Percentiles rank a stretch among this genome's conserved stretches.
Conservation (phyloP, 1,139 yeast genomes). For the Kodamaea suecica region DNA sequence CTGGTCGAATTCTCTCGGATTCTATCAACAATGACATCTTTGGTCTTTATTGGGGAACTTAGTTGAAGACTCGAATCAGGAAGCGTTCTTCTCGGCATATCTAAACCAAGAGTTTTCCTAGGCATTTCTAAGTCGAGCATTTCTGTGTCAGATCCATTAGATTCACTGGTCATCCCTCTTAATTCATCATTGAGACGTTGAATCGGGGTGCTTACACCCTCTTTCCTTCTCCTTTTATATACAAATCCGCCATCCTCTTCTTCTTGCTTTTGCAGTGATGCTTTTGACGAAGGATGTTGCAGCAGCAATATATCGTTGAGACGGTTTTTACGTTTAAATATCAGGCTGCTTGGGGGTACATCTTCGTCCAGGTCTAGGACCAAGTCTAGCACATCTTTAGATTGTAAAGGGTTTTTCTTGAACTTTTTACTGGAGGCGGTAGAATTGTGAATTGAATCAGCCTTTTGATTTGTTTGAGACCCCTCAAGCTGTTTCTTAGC, state of each 20-base stretch:
- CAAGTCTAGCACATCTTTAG: constrained; percentile 2
- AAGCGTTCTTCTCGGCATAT: constrained; percentile 5
- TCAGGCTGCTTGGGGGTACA: constrained; percentile 10
- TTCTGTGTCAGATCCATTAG: constrained; percentile 9
- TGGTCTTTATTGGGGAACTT: constrained; percentile 23
- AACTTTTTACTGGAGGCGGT: no score
- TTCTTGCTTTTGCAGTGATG: constrained; percentile 18
- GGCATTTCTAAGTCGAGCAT: constrained; percentile 4
- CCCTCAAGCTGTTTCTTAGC: not conserved
- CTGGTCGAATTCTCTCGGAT: not conserved
- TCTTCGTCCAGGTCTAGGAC: constrained; percentile 2
- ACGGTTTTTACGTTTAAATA: constrained; percentile 24
- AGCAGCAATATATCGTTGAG: constrained; percentile 26
- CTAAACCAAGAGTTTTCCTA: constrained; percentile 2
- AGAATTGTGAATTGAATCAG: no score
- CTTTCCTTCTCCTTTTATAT: constrained; percentile 31
- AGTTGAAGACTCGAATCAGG: constrained; percentile 15
- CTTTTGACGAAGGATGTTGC: constrained; percentile 9
- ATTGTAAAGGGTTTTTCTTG: no score
- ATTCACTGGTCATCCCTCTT: constrained; percentile 6
- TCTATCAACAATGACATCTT: constrained; percentile 1
- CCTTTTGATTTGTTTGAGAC: no score
- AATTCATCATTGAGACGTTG: constrained; percentile 26
- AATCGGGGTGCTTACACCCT: constrained; percentile 26
- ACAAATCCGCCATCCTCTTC: constrained; percentile 45